Evolutionary conservation across 768 basidiomycete species (phyloP).

Genomic region (Tricholoma hemisulphureum): DNA sequence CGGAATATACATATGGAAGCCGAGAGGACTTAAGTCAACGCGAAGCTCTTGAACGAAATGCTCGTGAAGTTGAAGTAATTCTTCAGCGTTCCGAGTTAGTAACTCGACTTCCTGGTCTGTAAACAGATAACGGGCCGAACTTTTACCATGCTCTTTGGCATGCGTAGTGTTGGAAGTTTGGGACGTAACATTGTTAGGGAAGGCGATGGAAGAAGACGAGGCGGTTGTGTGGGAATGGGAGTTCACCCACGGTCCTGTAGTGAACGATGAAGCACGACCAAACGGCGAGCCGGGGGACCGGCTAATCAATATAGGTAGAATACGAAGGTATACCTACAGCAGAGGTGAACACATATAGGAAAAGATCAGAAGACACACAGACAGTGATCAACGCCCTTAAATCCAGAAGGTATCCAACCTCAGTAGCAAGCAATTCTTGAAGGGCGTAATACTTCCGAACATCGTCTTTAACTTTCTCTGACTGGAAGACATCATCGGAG

Average conservation of each 20-base stretch:
- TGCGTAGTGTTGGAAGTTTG: conserved; percentile 16
- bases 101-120: conserved; percentile 55
- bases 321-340: conserved; percentile 62
- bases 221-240: conserved; percentile 37
- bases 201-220: conserved; percentile 22
- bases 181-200: conserved; percentile 24
- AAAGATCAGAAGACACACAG: conserved; percentile 21
- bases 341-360: not conserved
- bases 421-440: conserved; percentile 81
- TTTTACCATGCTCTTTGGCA: conserved; percentile 29
- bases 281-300: conserved; percentile 40
- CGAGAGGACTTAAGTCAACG: conserved; percentile 48
- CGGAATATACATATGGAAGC: conserved; percentile 39
- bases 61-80: conserved; percentile 69
- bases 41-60: conserved; percentile 57
- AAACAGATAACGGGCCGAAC: conserved; percentile 49
- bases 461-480: conserved; percentile 43
- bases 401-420: conserved; percentile 79
- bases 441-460: conserved; percentile 69
- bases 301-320: conserved; percentile 48
- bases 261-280: conserved; percentile 41
- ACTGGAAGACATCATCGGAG: conserved; percentile 27
- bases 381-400: conserved; percentile 76
- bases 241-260: conserved; percentile 45
- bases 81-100: conserved; percentile 65